Evolutionary conservation across 1,139 yeast species (phyloP).

Genomic region (Saccharomyces hybrid): DNA sequence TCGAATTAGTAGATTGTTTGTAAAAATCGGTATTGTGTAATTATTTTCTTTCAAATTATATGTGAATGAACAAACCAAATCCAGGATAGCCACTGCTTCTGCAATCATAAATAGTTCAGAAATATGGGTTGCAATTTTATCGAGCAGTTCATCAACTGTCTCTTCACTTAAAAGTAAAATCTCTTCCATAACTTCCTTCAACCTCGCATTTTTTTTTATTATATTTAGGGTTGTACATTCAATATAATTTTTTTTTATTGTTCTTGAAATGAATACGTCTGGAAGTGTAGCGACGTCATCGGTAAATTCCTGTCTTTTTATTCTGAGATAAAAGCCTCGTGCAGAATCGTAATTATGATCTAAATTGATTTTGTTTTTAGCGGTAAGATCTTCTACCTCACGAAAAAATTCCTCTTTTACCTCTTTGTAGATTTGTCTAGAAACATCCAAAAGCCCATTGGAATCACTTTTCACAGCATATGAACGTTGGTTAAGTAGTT

Average conservation of each 20-base stretch:
- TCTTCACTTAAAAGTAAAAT: slow-evolving; percentile 37
- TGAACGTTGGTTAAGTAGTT: slow-evolving; percentile 38
- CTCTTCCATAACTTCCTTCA: slow-evolving; percentile 36
- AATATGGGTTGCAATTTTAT: slow-evolving; percentile 25
- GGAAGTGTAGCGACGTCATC: slow-evolving; percentile 24
- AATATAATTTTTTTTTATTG: slow-evolving; percentile 29
- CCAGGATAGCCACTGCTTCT: slow-evolving; percentile 40
- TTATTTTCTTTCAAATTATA: slow-evolving; percentile 22
- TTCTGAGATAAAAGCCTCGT: slow-evolving; percentile 36
- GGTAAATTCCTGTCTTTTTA: slow-evolving; percentile 20
- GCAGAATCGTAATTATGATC: slow-evolving; percentile 33
- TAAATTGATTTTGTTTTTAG: slow-evolving; percentile 22
- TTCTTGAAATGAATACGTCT: slow-evolving; percentile 32
- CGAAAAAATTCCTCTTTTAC: slow-evolving; percentile 34
- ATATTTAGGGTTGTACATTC: slow-evolving; percentile 39
- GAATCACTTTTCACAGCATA: slow-evolving; percentile 39
- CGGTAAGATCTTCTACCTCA: slow-evolving; percentile 23
- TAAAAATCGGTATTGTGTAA: slow-evolving; percentile 35
- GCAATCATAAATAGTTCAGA: slow-evolving; percentile 38
- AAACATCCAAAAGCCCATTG: slow-evolving; percentile 41
- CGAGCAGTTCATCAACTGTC: slow-evolving; percentile 31
- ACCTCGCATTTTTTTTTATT: slow-evolving; percentile 36
- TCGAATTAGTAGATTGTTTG: slow-evolving; percentile 29
- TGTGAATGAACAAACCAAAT: slow-evolving; percentile 37
- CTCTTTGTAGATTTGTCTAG: slow-evolving; percentile 36